Evolutionary conservation across 257 asterid species (phyloP), one percentile per base, ranked within the genome.

Genomic region (Rhazya stricta): DNA sequence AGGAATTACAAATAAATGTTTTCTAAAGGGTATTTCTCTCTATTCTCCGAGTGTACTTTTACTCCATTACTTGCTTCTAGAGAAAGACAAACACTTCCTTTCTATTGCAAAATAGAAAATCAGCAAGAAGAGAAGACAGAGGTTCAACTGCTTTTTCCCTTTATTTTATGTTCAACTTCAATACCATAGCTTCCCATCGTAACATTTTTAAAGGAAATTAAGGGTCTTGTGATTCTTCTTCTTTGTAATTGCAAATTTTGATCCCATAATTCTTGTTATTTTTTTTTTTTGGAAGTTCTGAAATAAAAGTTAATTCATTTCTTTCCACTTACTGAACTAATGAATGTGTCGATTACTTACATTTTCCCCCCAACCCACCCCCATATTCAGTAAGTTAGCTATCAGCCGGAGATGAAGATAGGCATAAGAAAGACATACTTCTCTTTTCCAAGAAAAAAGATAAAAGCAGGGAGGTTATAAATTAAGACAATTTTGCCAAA

Each of bases 1-100:
- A 92, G 36, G 98, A 94, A 83, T 87, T 94, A 84, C 98, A 90
- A 56, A 84, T 84, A 77, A 90, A 92, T 76, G 89, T 94, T 42
- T 94, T 92, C 89, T 94, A 74, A 86, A 75, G 73, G n/a, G 89
- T 88, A 80, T n/a, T n/a, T 11, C 45, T 62, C 67, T 62, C 27
- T 48, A 37, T 32, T 69, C 58, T 58, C 25, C n/a, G 32, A 11
- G 18, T 15, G n/a, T 71, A 50, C 32, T 7, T 43, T 37, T 39
- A 23, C 34, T 21, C 54, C 42, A 37, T n/a, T 12, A 29, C 15
- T 29, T 69, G 48, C 37, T 56, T 37, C 18, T 11, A n/a, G 16
- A 41, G 54, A 25, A 53, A 62, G 68, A 27, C 41, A 19, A n/a
- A 72, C 50, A 27, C n/a, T 42, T 13, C 41, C 39, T 18, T 11